Percentiles rank a stretch among this genome's conserved stretches.
Conservation (phyloP, 768 basidiomycete genomes). For the Suillus hirtellus region DNA sequence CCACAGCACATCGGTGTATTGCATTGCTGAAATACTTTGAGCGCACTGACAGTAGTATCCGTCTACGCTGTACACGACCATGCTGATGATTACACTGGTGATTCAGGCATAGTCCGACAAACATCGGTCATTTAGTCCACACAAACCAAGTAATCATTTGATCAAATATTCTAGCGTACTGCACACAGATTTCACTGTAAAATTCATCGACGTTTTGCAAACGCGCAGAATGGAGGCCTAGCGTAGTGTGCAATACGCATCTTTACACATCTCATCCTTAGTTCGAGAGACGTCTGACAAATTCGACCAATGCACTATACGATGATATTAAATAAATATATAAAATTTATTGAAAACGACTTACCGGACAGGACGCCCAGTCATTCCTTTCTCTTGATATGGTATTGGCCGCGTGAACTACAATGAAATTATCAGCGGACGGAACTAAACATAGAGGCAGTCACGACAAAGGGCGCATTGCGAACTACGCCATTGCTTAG, state of each 20-base stretch:
- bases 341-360: conserved; percentile 21
- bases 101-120: neutral
- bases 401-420: conserved; percentile 53
- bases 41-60: neutral
- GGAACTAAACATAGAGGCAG: neutral
- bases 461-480: neutral
- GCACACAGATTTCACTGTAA: neutral
- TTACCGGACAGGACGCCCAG: conserved; percentile 76
- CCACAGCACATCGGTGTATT: neutral
- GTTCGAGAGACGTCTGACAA: conserved; percentile 27
- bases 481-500: neutral
- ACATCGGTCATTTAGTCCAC: neutral
- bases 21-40: neutral
- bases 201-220: neutral
- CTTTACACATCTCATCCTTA: neutral
- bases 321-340: conserved; percentile 1
- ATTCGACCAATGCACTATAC: conserved; percentile 35
- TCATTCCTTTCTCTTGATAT: conserved; percentile 77
- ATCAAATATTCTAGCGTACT: neutral
- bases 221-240: neutral
- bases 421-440: conserved; percentile 3
- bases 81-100: neutral
- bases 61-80: neutral
- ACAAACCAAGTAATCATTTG: neutral
- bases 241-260: too few relatives aligned